Conservation (phyloP, 2,329 filamentous ascomycete species). For the Coniochaeta hoffmannii region DNA sequence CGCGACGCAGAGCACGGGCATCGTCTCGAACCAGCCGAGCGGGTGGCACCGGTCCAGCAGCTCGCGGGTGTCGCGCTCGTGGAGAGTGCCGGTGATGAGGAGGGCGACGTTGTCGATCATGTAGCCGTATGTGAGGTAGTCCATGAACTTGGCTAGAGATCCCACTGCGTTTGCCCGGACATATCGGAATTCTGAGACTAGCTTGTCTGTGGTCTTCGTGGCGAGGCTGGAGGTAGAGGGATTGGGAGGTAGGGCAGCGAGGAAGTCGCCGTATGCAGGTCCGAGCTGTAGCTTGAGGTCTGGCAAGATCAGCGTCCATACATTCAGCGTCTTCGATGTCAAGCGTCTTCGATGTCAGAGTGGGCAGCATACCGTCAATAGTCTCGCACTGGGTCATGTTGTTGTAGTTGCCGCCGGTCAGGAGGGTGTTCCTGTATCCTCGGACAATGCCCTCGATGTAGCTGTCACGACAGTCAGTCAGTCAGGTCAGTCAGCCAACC, state of each 20-base stretch:
- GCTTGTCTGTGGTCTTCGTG: conserved; percentile 93
- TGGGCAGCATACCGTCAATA: conserved; percentile 66
- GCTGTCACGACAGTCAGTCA: conserved; percentile 46
- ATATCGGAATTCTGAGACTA: conserved; percentile 95
- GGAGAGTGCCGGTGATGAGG: conserved; percentile 93
- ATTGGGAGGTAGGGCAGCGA: conserved; percentile 87
- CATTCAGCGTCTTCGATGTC: no score
- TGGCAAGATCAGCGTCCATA: conserved; percentile 28
- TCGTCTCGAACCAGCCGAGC: conserved; percentile 96
- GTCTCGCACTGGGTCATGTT: conserved; percentile 98
- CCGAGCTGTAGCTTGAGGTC: conserved; percentile 97
- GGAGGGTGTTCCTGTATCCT: conserved; percentile 88
- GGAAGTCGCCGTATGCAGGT: conserved; percentile 94
- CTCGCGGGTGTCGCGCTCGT: conserved; percentile 94
- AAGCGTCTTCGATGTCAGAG: no score
- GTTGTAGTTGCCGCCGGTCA: conserved; percentile 84
- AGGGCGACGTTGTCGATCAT: conserved; percentile 99
- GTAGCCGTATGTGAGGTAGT: conserved; percentile 97
- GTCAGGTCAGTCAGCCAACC: conserved; percentile 14
- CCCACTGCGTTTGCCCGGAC: conserved; percentile 90
- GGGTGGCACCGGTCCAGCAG: conserved; percentile 93
- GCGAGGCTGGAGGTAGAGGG: conserved; percentile 94
- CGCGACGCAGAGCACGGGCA: conserved; percentile 95
- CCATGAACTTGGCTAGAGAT: conserved; percentile 88
- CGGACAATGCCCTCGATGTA: conserved; percentile 97